phyloP scores from a whole-genome alignment of 164 flowering plant genomes.

The Umbilicus rupestris region DNA sequence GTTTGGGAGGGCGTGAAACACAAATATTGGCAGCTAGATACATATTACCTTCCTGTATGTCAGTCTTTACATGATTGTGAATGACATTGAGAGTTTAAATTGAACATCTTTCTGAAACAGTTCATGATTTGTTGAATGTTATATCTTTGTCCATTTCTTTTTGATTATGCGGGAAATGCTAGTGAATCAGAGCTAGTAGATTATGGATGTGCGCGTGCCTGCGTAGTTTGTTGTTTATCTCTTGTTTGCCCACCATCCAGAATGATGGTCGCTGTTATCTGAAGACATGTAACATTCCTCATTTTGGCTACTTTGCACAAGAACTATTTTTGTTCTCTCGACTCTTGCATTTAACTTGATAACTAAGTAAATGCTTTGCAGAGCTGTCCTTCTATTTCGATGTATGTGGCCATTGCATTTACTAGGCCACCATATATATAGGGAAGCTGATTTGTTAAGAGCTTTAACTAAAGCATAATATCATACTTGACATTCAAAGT shows the following conservation, averaged over 20 bases:
- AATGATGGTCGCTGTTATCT: not conserved
- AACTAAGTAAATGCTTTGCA: not conserved
- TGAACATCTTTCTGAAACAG: not conserved
- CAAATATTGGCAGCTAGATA: conserved; percentile 97
- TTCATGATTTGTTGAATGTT: not conserved
- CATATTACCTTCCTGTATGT: conserved; percentile 93
- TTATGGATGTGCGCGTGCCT: not conserved
- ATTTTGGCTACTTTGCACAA: not conserved
- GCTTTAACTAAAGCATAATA: not conserved
- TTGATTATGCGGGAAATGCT: not conserved
- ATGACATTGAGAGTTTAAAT: conserved; percentile 21
- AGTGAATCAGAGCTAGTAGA: not conserved
- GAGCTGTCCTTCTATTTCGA: not conserved
- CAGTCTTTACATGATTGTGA: conserved; percentile 52
- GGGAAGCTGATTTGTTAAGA: not conserved
- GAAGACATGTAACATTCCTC: not conserved
- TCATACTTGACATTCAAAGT: not conserved
- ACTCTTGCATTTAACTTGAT: too few relatives aligned
- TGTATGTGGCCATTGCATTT: not conserved
- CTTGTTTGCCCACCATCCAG: not conserved
- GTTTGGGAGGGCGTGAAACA: conserved; percentile 94
- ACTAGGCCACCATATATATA: not conserved
- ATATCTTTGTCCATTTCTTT: not conserved
- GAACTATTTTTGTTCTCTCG: not conserved
- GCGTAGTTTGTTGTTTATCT: not conserved